Evolutionary conservation across 208 protist genomes (phyloP).

Genomic region (Leishmania mexicana): DNA sequence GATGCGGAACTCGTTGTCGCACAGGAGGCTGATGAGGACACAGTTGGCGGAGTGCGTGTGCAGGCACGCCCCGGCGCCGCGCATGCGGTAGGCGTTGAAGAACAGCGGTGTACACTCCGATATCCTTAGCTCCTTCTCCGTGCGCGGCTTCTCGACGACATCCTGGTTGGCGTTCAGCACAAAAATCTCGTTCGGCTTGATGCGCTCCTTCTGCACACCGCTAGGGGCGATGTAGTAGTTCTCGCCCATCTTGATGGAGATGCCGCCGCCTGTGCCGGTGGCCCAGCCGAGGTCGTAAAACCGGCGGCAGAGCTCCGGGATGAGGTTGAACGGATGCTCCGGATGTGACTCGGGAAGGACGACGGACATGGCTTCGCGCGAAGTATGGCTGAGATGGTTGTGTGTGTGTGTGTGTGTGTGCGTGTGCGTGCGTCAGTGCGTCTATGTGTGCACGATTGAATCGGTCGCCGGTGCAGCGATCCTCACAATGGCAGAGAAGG

Average conservation of each 20-base stretch:
- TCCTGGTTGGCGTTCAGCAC: constrained; percentile 70
- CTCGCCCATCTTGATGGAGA: constrained; percentile 82
- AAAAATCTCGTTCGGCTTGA: constrained; percentile 93
- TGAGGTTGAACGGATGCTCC: constrained; percentile 88
- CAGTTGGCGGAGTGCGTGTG: constrained; percentile 91
- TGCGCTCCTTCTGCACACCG: constrained; percentile 96
- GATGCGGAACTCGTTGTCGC: constrained; percentile 92
- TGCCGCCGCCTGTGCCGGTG: constrained; percentile 96
- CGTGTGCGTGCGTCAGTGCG: background rate
- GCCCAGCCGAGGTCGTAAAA: constrained; percentile 95
- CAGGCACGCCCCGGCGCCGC: constrained; percentile 91
- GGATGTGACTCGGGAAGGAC: constrained; percentile 48
- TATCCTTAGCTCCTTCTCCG: constrained; percentile 63
- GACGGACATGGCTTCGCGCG: constrained; percentile 32
- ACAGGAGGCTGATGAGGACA: constrained; percentile 91
- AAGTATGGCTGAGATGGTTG: background rate
- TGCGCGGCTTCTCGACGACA: constrained; percentile 50
- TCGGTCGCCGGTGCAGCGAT: background rate
- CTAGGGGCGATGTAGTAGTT: constrained; percentile 94
- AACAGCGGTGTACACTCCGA: constrained; percentile 96
- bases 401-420: background rate
- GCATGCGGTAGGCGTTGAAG: constrained; percentile 89
- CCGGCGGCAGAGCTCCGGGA: constrained; percentile 91
- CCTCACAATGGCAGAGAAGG: background rate
- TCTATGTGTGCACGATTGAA: no score